Evolutionary conservation across 2,329 filamentous ascomycete species (phyloP).

Genomic region (Colletotrichum sp.): DNA sequence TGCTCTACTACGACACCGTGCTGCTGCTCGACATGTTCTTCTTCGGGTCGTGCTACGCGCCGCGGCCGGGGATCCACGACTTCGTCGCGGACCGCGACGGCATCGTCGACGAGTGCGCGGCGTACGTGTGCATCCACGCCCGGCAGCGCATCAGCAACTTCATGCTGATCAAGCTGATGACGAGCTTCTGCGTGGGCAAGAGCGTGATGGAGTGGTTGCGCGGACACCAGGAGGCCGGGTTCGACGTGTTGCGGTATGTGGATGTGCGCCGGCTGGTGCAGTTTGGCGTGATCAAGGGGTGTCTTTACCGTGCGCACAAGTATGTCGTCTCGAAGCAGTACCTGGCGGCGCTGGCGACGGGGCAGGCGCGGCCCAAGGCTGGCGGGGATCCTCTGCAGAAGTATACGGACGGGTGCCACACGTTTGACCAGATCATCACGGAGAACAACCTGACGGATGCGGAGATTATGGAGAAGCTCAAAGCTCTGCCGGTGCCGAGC

Average conservation of each 20-base stretch:
- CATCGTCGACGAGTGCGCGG: constrained; percentile 85
- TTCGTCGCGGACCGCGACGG: constrained; percentile 78
- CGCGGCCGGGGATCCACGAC: constrained; percentile 75
- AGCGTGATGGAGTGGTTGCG: constrained; percentile 89
- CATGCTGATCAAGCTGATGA: constrained; percentile 82
- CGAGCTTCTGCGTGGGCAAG: constrained; percentile 80
- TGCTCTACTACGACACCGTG: constrained; percentile 92
- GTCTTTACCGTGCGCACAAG: constrained; percentile 91
- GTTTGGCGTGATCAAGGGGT: constrained; percentile 94
- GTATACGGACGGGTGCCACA: constrained; percentile 77
- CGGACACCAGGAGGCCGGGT: constrained; percentile 69
- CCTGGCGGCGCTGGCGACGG: constrained; percentile 60
- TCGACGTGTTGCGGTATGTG: constrained; percentile 74
- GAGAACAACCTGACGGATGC: constrained; percentile 74
- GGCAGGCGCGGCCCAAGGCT: constrained; percentile 47
- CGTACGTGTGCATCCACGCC: constrained; percentile 72
- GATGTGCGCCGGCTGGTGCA: constrained; percentile 93
- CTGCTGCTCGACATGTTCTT: constrained; percentile 94
- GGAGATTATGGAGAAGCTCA: constrained; percentile 73
- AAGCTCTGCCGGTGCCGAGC: constrained; percentile 56
- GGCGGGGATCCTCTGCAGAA: constrained; percentile 61
- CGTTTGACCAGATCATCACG: constrained; percentile 83
- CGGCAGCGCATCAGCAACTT: constrained; percentile 58
- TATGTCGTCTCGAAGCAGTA: constrained; percentile 78
- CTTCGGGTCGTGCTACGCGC: constrained; percentile 89